Base-by-base conservation (phyloP, 2,329 filamentous ascomycete species). In the Colletotrichum sp. region DNA sequence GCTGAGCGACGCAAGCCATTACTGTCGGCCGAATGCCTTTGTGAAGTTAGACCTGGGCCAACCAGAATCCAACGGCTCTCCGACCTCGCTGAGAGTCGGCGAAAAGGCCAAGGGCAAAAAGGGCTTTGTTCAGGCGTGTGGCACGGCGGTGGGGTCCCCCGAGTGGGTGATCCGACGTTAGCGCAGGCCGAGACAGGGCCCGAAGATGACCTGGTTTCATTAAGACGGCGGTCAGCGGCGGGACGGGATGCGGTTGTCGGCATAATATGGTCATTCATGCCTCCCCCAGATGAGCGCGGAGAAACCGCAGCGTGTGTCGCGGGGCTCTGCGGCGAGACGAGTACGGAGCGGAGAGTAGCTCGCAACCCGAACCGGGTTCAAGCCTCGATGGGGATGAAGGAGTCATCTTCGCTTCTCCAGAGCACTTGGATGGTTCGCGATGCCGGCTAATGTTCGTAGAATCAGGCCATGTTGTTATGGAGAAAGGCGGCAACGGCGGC, bases 1-100 rank as follows among this genome's bases (percentile, higher is more conserved):
- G 18, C 70, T 73, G 73, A 68, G 64, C 73, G 70, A 65, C 26
- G 70, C 34, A 68, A 75, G 59, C 73, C 73, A 48, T 57, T 5
- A n/a, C 30, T 15, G 64, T 68, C 64, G 59, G 64, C 64, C 30
- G 57, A 68, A 72, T 13, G 26, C 52, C 22, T 52, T 26, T 59
- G 34, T 44, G 59, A 60, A 48, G 68, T 59, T 68, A 60, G 60
- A 32, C 30, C 30, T 36, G 8, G 9, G 16, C 71, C 36, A n/a
- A 22, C 57, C 6, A 36, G 12, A 55, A 8, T 13, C 8, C 34
- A 39, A 39, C 16, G 44, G 28, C 30, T 32, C 67, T 74, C 72
- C 72, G 72, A 75, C 22, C 63, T 75, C 73, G 73, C 69, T 68
- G 57, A 26, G 32, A 34, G 30, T 44, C 57, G 34, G 28, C 39